Percentiles rank a stretch among this genome's conserved stretches.
Conservation (phyloP, 768 basidiomycete species). For the Collybia sordida region DNA sequence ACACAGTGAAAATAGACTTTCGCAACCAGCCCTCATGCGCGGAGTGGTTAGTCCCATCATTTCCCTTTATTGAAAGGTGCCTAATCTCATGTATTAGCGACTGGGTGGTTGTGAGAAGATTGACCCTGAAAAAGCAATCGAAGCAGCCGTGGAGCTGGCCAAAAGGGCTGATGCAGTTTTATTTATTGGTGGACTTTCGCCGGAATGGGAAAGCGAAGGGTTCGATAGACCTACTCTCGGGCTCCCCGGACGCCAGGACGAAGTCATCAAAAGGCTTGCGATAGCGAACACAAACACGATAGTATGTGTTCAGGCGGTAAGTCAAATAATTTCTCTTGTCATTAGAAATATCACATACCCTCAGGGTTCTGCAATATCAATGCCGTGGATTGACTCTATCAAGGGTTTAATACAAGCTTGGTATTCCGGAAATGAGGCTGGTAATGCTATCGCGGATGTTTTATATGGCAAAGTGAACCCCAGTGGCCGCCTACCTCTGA, state of each 20-base stretch:
- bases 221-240: conserved; percentile 65
- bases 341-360: conserved; percentile 4
- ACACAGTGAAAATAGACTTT: conserved; percentile 39
- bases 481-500: conserved; percentile 56
- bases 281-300: conserved; percentile 57
- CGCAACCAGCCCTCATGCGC: conserved; percentile 69
- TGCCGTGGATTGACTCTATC: conserved; percentile 70
- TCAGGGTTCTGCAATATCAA: conserved; percentile 67
- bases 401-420: conserved; percentile 59
- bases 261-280: conserved; percentile 52
- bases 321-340: conserved; percentile 11
- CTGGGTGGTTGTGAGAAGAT: conserved; percentile 67
- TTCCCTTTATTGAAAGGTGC: neutral
- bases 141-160: conserved; percentile 56
- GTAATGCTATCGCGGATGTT: conserved; percentile 67
- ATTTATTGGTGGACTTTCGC: conserved; percentile 59
- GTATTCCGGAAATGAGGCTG: conserved; percentile 66
- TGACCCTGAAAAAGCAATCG: conserved; percentile 54
- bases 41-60: conserved; percentile 50
- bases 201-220: conserved; percentile 77
- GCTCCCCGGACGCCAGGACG: conserved; percentile 60
- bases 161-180: conserved; percentile 53
- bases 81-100: conserved; percentile 37
- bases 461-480: conserved; percentile 64
- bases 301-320: conserved; percentile 61